Evolutionary conservation across 768 basidiomycete genomes (phyloP).

Genomic region (Lactarius sanguifluus): DNA sequence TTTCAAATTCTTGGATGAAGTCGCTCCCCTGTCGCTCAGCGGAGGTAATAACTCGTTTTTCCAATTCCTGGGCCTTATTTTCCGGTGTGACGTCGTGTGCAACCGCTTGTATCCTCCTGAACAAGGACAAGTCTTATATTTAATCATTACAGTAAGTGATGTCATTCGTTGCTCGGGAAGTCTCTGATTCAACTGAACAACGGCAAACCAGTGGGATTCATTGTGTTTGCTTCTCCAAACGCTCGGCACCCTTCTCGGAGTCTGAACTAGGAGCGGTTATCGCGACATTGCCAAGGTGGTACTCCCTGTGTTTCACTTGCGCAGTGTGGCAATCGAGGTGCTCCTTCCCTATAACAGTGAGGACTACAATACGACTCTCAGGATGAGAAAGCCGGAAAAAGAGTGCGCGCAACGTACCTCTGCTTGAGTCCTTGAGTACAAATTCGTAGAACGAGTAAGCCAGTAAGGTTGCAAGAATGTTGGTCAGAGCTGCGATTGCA

Average conservation of each 20-base stretch:
- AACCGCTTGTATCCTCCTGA: not conserved
- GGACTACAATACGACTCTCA: slow-evolving; percentile 18
- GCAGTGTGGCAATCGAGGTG: slow-evolving; percentile 22
- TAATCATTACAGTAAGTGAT: not conserved
- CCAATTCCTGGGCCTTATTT: not conserved
- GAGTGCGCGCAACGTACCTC: slow-evolving; percentile 27
- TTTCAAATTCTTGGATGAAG: not conserved
- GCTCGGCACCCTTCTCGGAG: slow-evolving; percentile 10
- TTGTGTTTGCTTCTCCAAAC: not conserved
- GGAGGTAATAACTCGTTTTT: not conserved
- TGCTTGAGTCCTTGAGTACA: slow-evolving; percentile 33
- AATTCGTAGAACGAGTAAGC: slow-evolving; percentile 35
- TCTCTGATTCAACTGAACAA: not conserved
- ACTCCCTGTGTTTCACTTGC: slow-evolving; percentile 5
- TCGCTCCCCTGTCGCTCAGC: not conserved
- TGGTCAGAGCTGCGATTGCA: slow-evolving; percentile 36
- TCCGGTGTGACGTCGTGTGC: not conserved
- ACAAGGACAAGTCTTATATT: not conserved
- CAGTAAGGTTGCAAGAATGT: slow-evolving; percentile 34
- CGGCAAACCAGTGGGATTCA: not conserved
- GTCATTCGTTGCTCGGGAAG: not conserved
- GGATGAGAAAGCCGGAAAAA: not conserved
- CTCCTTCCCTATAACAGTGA: slow-evolving; percentile 16
- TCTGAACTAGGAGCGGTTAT: not conserved
- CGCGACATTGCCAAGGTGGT: not conserved